Base-by-base conservation (phyloP, 768 basidiomycete species). In the Amanita rubescens region DNA sequence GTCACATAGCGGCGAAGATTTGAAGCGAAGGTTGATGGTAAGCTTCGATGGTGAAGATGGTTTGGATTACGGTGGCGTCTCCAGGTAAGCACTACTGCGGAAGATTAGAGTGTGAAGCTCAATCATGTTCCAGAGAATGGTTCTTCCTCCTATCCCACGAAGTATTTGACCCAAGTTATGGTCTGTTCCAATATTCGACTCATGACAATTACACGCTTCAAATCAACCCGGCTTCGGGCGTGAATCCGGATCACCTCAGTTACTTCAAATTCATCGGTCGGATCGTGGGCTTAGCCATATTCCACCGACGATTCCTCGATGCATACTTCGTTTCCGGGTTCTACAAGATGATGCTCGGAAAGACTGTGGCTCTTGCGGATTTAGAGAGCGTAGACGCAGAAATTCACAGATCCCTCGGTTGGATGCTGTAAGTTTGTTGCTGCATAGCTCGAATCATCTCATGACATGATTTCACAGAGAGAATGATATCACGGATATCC, bases 211-310 rank as follows among this genome's bases (percentile, higher is more conserved):
- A 88, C 60, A 87, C 87, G 0, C 76, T 90, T 3, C 85, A 88
- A 67, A 86, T 90, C 64, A 90, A 89, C 58, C 84, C 84, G 25
- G 81, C 81, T 39, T 86, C 85, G 1, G 82, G 79, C 19, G 79
- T 89, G 55, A 88, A 88, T 54, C 84, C 85, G 1, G 87, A 89
- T 54, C 84, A 87, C 60, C 69, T 87, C 54, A 84, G 81, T 58
- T 90, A 90, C 63, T 90, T 87, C 77, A 87, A 83, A 67, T 89
- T 90, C 63, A 85, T 88, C 37, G 88, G 88, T 17, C 78, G 85
- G 45, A 76, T 79, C 41, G 69, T 89, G 54, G 88, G 87, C 17
- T 73, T 89, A 15, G 87, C 84, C 2, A 80, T 88, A 54, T 90
- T 87, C 74, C 88, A 90, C 63, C 74, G 80, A 53, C 78, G 85